Conservation (phyloP, 371 early-diverging fungal genomes). For the Mucor piriformis region DNA sequence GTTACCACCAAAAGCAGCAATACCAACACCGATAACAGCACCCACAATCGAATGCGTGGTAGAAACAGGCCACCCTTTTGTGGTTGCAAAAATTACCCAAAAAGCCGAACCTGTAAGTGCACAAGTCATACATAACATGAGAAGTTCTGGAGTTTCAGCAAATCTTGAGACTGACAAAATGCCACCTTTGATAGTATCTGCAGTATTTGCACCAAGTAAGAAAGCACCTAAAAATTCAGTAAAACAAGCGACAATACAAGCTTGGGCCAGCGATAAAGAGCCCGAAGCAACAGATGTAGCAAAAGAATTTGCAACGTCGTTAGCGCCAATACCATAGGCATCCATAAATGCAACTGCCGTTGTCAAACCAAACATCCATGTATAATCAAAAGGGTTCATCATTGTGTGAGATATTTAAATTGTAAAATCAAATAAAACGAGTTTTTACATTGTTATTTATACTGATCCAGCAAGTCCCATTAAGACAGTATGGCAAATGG, state of each 20-base stretch:
- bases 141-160: slow-evolving; percentile 62
- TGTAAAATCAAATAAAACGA: not conserved
- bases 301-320: slow-evolving; percentile 90
- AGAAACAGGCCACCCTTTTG: slow-evolving; percentile 56
- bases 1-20: slow-evolving; percentile 70
- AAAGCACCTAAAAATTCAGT: slow-evolving; percentile 87
- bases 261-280: slow-evolving; percentile 76
- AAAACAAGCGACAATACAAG: slow-evolving; percentile 77
- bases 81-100: slow-evolving; percentile 80
- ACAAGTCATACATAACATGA: slow-evolving; percentile 84
- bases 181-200: slow-evolving; percentile 77
- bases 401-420: slow-evolving; percentile 1
- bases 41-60: slow-evolving; percentile 77
- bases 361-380: slow-evolving; percentile 77
- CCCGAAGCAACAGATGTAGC: slow-evolving; percentile 88
- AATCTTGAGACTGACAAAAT: slow-evolving; percentile 66
- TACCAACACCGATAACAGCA: slow-evolving; percentile 78
- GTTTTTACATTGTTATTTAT: not conserved
- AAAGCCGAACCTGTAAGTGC: slow-evolving; percentile 74
- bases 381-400: slow-evolving; percentile 53
- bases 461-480: not conserved
- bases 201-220: slow-evolving; percentile 71
- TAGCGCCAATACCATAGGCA: slow-evolving; percentile 80
- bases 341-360: slow-evolving; percentile 68
- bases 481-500: not conserved